phyloP scores from a whole-genome alignment of 2,329 filamentous ascomycete species.

The Metarhizium humberi region DNA sequence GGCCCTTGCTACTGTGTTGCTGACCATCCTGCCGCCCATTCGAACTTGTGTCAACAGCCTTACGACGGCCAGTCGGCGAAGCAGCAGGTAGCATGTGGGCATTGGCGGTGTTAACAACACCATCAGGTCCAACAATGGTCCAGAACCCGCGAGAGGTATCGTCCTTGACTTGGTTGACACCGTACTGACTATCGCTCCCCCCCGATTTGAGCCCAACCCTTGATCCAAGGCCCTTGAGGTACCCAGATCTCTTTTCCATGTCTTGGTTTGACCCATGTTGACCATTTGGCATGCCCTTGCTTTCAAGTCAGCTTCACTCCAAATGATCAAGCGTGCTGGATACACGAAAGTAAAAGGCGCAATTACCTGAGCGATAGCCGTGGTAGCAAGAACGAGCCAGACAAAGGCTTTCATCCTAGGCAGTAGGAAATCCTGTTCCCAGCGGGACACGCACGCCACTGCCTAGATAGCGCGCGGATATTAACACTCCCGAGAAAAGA shows the following conservation, averaged over 20 bases:
- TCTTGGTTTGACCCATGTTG: background rate
- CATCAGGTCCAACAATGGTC: background rate
- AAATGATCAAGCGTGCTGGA: background rate
- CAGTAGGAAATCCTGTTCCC: background rate
- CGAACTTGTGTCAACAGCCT: background rate
- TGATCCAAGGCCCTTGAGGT: background rate
- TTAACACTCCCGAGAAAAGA: background rate
- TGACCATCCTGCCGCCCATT: background rate
- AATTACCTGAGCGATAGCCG: constrained; percentile 11
- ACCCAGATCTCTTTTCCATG: background rate
- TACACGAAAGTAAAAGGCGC: background rate
- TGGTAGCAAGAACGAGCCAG: constrained; percentile 11
- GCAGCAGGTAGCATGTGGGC: background rate
- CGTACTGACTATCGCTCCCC: background rate
- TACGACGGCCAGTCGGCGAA: background rate
- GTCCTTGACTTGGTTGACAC: background rate
- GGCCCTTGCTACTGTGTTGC: background rate
- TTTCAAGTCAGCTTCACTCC: background rate
- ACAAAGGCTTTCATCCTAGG: constrained; percentile 12
- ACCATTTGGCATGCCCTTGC: background rate
- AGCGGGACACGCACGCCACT: background rate
- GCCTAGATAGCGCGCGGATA: background rate
- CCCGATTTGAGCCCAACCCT: background rate
- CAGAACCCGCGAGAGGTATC: background rate
- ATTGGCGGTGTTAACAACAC: background rate